Percentiles rank a stretch among this genome's conserved stretches.
These are phyloP conservation scores for Kuraishia cidri DNA, from an alignment of 805 yeast genomes.

Conservation along the genomic window DNA sequence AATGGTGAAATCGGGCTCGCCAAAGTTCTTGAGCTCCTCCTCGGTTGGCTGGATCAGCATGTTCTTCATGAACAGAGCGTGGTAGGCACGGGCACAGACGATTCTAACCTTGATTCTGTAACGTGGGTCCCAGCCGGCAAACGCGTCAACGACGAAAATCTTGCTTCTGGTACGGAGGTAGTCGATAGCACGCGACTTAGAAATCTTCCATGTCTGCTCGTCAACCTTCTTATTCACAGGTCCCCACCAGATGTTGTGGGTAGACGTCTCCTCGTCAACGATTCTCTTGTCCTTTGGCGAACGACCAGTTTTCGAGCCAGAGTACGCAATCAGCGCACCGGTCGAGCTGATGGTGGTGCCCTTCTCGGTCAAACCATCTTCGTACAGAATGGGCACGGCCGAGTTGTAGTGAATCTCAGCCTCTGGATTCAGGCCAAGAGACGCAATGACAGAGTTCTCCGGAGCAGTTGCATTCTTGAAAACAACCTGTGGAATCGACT, in stretches of 20 bases:
- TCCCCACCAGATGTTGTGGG: conserved; percentile 95
- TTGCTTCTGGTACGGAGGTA: conserved; percentile 93
- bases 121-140: conserved; percentile 98
- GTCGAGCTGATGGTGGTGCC: conserved; percentile 88
- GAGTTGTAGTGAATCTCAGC: conserved; percentile 81
- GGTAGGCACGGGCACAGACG: conserved; percentile 97
- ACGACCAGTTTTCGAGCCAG: conserved; percentile 95
- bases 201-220: conserved; percentile 90
- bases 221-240: conserved; percentile 95
- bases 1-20: conserved; percentile 96
- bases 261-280: conserved; percentile 86
- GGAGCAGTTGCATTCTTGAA: conserved; percentile 11
- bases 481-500: background rate
- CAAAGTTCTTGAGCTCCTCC: conserved; percentile 81
- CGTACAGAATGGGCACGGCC: conserved; percentile 86
- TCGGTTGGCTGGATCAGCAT: conserved; percentile 94
- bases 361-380: conserved; percentile 85
- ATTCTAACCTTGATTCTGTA: conserved; percentile 94
- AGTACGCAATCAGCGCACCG: conserved; percentile 93
- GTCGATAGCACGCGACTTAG: conserved; percentile 94
- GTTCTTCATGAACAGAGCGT: conserved; percentile 95
- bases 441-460: conserved; percentile 19
- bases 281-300: conserved; percentile 98
- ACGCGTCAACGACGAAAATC: conserved; percentile 92
- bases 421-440: conserved; percentile 46